A percentile compares a stretch with the other conserved stretches of the same genome.
These are phyloP conservation scores for Pisolithus microcarpus DNA, from an alignment of 768 basidiomycete species.

Conservation along the genomic window DNA sequence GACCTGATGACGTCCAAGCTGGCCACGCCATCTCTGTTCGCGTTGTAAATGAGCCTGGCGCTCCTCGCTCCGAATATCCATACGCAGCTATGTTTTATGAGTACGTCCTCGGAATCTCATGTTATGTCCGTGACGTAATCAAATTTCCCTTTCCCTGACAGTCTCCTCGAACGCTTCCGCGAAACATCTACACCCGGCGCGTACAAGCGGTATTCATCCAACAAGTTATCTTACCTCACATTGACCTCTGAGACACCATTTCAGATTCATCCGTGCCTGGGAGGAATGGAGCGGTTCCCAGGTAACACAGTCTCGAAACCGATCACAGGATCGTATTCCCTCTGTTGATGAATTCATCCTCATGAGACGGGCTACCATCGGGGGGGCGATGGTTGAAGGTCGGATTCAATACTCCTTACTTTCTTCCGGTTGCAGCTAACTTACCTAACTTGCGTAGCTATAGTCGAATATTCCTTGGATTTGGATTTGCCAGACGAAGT, in stretches of 20 bases:
- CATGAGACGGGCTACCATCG: conserved; percentile 32
- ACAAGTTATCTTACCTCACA: not conserved
- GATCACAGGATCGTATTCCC: conserved; percentile 30
- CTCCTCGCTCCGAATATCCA: conserved; percentile 25
- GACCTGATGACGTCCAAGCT: conserved; percentile 28
- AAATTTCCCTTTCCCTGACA: conserved; percentile 2
- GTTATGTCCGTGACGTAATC: conserved; percentile 6
- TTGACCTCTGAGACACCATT: not conserved
- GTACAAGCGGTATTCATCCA: conserved; percentile 22
- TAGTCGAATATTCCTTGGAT: conserved; percentile 32
- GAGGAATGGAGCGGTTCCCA: conserved; percentile 31
- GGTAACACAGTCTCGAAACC: conserved; percentile 28
- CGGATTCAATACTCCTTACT: not conserved
- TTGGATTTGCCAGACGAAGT: conserved; percentile 31
- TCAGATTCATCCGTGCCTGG: conserved; percentile 30
- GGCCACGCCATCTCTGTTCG: conserved; percentile 28
- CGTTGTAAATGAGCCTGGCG: conserved; percentile 22
- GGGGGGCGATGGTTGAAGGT: conserved; percentile 34
- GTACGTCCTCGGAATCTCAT: conserved; percentile 16
- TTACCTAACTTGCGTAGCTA: conserved; percentile 16
- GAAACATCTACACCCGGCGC: conserved; percentile 31
- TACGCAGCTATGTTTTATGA: conserved; percentile 36
- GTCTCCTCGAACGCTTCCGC: conserved; percentile 29
- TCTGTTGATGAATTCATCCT: conserved; percentile 33
- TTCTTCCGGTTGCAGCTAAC: not conserved